These are phyloP conservation scores for Aspergillus tanneri DNA, from an alignment of 2,329 filamentous ascomycete genomes.

Conservation along the genomic window DNA sequence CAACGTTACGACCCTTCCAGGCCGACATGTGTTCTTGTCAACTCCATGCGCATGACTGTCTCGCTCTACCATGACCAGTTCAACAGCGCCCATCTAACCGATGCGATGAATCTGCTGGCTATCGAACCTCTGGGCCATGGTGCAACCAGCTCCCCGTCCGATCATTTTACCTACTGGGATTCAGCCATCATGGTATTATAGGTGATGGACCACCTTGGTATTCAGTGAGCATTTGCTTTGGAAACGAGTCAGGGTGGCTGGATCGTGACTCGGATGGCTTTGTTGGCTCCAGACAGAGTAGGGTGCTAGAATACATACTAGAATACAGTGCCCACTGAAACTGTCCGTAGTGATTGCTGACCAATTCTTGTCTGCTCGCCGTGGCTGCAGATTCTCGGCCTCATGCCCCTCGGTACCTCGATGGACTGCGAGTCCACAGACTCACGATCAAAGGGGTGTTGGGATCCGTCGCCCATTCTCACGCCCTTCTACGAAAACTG, in stretches of 20 bases:
- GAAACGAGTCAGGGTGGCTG: slow-evolving; percentile 57
- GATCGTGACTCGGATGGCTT: slow-evolving; percentile 53
- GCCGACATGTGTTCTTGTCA: slow-evolving; percentile 53
- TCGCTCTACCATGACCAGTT: slow-evolving; percentile 47
- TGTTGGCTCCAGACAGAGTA: slow-evolving; percentile 52
- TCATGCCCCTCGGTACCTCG: slow-evolving; percentile 54
- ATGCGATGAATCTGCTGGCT: slow-evolving; percentile 51
- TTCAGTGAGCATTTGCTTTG: slow-evolving; percentile 48
- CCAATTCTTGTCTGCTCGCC: not conserved
- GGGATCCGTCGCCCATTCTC: slow-evolving; percentile 44
- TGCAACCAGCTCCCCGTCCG: slow-evolving; percentile 44
- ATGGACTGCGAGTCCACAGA: slow-evolving; percentile 51
- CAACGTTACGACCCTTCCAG: slow-evolving; percentile 50
- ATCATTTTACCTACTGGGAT: slow-evolving; percentile 58
- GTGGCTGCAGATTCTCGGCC: slow-evolving; percentile 46
- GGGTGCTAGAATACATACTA: slow-evolving; percentile 1
- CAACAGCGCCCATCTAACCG: slow-evolving; percentile 34
- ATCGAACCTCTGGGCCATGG: slow-evolving; percentile 57
- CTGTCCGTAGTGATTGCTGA: no score
- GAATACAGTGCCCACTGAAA: no score
- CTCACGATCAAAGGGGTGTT: slow-evolving; percentile 49
- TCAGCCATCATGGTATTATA: slow-evolving; percentile 55
- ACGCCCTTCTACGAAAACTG: slow-evolving; percentile 40
- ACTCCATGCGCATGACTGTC: slow-evolving; percentile 52
- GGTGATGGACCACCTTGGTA: slow-evolving; percentile 52